Evolutionary conservation across 495 filamentous ascomycete species (phyloP), one percentile per base, ranked within the genome.

Genomic region (Talaromyces trachyspermus): DNA sequence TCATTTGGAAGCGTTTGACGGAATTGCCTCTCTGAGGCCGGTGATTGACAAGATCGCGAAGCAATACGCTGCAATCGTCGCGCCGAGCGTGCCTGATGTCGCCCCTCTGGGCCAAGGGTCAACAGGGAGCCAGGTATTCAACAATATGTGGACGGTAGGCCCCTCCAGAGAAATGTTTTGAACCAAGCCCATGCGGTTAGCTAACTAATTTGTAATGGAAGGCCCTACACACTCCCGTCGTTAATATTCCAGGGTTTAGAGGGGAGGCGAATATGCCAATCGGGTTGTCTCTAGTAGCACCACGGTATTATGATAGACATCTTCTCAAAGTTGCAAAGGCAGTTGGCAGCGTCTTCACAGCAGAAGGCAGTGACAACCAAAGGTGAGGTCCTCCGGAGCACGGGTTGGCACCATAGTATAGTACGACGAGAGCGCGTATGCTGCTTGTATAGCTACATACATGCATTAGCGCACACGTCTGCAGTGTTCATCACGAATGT

Each of bases 211-310:
- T 39, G 7, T 8, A 30, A 30, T 7, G 18, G 15, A 19, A 39
- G 36, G 36, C 36, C 10, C 12, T 45, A 14, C 43, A 45, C n/a
- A 29, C n/a, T 32, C 43, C 43, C 10, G 25, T 27, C 4, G 10
- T 45, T 11, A 45, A 45, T 45, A 2, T 45, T 10, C 43, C 43
- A 55, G 63, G 41, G 46, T 41, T 45, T 14, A 76, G 79, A 36
- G 54, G 60, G 15, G 69, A 71, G 54, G 94, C 94, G 76, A 78
- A 83, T 2, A 74, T 95, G 51, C 89, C 89, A 9, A 65, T 80
- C 42, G 77, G 79, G n/a, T 64, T 95, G 60, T 86, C 84, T 54
- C 41, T 84, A 53, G 56, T 87, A 48, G 78, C 70, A 43, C 59
- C 75, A 40, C 76, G 43, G 6, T 45, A 30, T 32, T 15, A 22